Percentiles rank a stretch among this genome's conserved stretches.
These are phyloP conservation scores for Corymbia calophylla DNA, from an alignment of 441 rosid species.

Conservation along the genomic window DNA sequence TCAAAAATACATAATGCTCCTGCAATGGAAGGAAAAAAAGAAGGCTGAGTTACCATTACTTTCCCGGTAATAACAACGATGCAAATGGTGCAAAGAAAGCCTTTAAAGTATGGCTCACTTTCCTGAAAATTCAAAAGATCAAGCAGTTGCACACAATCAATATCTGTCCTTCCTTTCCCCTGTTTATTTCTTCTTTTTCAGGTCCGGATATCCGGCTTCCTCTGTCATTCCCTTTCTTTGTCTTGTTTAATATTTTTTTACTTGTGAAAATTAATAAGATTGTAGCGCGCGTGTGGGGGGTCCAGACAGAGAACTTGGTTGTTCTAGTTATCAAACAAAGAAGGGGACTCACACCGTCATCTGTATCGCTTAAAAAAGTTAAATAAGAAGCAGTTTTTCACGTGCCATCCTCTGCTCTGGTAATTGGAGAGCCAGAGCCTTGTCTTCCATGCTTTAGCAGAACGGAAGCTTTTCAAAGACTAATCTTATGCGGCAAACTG, in stretches of 20 bases:
- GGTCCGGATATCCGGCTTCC: neutral
- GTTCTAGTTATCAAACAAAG: neutral
- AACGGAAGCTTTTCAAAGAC: neutral
- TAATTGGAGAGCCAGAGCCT: neutral
- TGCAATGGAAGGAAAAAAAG: too few species aligned
- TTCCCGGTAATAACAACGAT: too few species aligned
- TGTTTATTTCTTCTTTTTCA: neutral
- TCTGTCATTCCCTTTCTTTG: too few species aligned
- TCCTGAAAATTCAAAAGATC: too few species aligned
- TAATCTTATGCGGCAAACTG: neutral
- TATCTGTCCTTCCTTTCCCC: neutral
- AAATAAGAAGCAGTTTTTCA: neutral
- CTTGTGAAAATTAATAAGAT: neutral
- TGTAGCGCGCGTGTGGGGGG: neutral
- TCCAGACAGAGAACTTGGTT: neutral
- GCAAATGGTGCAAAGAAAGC: neutral
- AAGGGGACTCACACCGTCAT: neutral
- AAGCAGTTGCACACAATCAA: neutral
- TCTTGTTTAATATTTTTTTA: neutral
- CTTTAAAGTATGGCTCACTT: too few species aligned
- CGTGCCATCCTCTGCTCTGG: neutral
- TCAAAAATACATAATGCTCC: too few species aligned
- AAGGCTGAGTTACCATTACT: too few species aligned
- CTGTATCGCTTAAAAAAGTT: accelerated
- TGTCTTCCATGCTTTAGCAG: accelerated